Base-by-base conservation (phyloP, 2,329 filamentous ascomycete genomes). In the Xylariaceae sp. region DNA sequence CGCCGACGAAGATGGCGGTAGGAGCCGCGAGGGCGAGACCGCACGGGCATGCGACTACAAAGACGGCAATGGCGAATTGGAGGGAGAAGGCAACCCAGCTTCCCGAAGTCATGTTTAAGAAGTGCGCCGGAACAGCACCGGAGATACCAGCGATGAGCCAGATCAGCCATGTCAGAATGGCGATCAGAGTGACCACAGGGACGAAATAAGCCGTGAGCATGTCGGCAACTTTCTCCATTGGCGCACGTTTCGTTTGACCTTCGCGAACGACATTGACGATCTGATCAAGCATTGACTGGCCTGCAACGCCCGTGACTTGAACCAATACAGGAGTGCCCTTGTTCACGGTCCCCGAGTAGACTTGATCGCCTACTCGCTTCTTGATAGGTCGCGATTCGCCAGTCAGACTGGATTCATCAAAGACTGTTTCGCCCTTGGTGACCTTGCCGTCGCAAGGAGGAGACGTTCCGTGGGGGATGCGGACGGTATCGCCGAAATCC, bases 321-420 rank as follows among this genome's bases (percentile, higher is more conserved):
- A 88, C 68, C 9, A 78, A 72, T 13, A 89, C 61, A 0, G 84
- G 74, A 0, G 72, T 61, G 4, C 73, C 81, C 55, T 84, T 83
- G 64, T 90, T 90, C 58, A 89, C 72, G 0, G 87, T 89, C 13
- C 86, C 86, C 0, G 85, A 79, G 52, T 76, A 89, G 2, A 89
- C 80, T 13, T 70, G 66, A 44, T 88, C 85, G 3, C 80, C 82
- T 2, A 67, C 52, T 0, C 38, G 47, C 64, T 90, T 90, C 54
- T 72, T 73, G 41, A 89, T 77, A 1, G 76, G 76, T 6, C 76
- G 74, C 12, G 85, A 85, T 64, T 90, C 86, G 39, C 86, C 86
- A 2, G 91, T 96, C 45, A 97, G 71, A 47, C 89, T 94, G 9
- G 89, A 90, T 62, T 97, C 91, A 57, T 96, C 89, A 55, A 96